Evolutionary conservation across 768 basidiomycete species (phyloP), one percentile per base, ranked within the genome.

Genomic region (Sporobolomyces phaffii): DNA sequence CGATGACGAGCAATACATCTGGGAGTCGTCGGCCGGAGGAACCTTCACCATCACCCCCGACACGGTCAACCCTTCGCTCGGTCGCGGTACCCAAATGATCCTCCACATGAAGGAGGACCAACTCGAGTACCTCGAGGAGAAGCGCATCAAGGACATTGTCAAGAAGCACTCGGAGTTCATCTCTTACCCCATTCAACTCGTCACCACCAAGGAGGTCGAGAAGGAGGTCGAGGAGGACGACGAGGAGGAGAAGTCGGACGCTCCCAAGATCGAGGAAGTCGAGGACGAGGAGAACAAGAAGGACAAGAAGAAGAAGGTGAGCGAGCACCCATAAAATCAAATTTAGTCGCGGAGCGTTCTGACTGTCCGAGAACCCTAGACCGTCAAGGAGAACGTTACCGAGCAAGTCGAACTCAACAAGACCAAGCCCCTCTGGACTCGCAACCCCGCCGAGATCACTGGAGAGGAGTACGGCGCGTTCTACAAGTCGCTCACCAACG

Each of bases 141-240:
- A 96, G 84, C 87, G 87, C 80, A 90, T 98, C 84, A 94, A 93
- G 84, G 96, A 98, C 74, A 90, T 94, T 74, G 94, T 99, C 78
- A 98, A 99, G 85, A 98, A 98, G 84, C 94, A 99, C 84, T 98
- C 94, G 76, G 94, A 99, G 82, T 98, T 98, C 83, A 99, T 98
- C 81, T 97, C 93, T 34, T 98, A 98, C 82, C 96, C 96, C 72
- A 99, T 98, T 77, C 93, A 98, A 78, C 85, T 99, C 71, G 91
- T 91, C 54, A 93, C 97, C 66, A 91, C 90, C 77, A 99, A 99
- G 85, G 96, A 98, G 82, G 90, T 93, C 58, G 96, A 99, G 83
- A 97, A 93, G 89, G 94, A 91, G 73, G 79, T 81, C 50, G 78
- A 79, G 73, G 79, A 81, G 38, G 77, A 78, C 68, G 65, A 68